Evolutionary conservation across 192 early-diverging fungal genomes (phyloP), one percentile per base, ranked within the genome.

Genomic region (Podila horticola): DNA sequence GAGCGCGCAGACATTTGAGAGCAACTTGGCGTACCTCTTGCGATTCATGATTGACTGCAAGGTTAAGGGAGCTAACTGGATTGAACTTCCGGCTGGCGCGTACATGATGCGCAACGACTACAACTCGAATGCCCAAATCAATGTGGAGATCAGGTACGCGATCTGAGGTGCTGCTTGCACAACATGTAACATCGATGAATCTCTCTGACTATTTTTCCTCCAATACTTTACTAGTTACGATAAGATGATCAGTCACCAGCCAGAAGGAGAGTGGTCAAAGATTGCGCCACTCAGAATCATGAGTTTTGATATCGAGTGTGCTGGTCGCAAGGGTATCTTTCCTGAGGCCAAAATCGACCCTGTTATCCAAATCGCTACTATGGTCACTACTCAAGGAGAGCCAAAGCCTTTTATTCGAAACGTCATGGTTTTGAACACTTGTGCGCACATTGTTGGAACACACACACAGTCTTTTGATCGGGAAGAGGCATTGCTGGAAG

Each of bases 261-360:
- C 97, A 5, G 95, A 96, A 65, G 93, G 91, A 62, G 93, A 97
- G 55, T 98, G 95, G 95, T 94, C 92, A 22, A 92, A 95, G 71
- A 91, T 97, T 62, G 98, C 98, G 6, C 98, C 98, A 4, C 86
- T 98, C 41, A 90, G 98, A 48, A 94, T 99, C 66, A 75, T 99
- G 52, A 96, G 95, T 71, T 97, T 99, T 71, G 98, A 99, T 93
- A 99, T 99, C 67, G 98, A 99, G 84, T 99, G 98, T 64, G 94
- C 95, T 30, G 98, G 98, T 29, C 87, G 98, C 17, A 94, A 96
- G 71, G 98, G 98, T 59, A 85, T 97, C 28, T 99, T 99, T 61
- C 98, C 98, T 7, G 98, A 99, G 62, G 86, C 98, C 30, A 77
- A 94, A 64, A 70, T 90, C 4, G 98, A 99, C 72, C 95, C 97